A percentile compares a stretch with the other conserved stretches of the same genome.
phyloP scores from a whole-genome alignment of 306 rosid genomes.

The Spatholobus suberectus region DNA sequence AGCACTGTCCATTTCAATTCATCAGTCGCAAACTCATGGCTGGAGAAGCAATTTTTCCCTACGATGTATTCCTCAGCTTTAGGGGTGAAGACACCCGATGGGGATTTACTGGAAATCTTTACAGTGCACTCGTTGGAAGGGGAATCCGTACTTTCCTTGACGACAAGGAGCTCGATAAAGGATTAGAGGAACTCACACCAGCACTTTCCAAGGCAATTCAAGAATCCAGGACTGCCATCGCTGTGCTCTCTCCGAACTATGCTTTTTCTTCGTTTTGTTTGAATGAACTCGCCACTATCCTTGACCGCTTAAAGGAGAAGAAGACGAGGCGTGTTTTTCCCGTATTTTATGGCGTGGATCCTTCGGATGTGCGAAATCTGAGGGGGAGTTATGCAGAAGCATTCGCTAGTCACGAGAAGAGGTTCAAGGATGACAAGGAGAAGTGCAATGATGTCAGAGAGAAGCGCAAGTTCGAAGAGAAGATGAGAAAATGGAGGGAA shows the following conservation, averaged over 20 bases:
- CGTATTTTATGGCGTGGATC: not conserved
- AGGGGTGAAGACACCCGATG: too few species aligned
- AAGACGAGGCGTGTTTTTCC: not conserved
- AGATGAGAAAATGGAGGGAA: not conserved
- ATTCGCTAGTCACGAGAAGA: not conserved
- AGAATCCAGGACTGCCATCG: not conserved
- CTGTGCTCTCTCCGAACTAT: not conserved
- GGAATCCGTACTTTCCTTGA: slow-evolving; percentile 2
- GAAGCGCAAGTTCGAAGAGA: not conserved
- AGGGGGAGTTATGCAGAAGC: not conserved
- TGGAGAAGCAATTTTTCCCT: not conserved
- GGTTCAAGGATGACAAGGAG: not conserved
- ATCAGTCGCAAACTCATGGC: too few species aligned
- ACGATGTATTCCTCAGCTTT: slow-evolving; percentile 26
- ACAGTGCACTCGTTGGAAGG: not conserved
- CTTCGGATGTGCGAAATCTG: not conserved
- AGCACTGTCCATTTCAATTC: too few species aligned
- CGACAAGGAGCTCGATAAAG: not conserved
- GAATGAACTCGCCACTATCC: not conserved
- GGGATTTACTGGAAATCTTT: not conserved
- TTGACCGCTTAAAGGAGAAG: not conserved
- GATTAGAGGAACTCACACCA: not conserved
- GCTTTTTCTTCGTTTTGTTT: not conserved
- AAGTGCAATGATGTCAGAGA: too few species aligned
- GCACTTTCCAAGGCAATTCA: not conserved